Percentiles rank a stretch among this genome's conserved stretches.
Conservation (phyloP, 1,284 basidiomycete species). For the Volvariella surrecta region DNA sequence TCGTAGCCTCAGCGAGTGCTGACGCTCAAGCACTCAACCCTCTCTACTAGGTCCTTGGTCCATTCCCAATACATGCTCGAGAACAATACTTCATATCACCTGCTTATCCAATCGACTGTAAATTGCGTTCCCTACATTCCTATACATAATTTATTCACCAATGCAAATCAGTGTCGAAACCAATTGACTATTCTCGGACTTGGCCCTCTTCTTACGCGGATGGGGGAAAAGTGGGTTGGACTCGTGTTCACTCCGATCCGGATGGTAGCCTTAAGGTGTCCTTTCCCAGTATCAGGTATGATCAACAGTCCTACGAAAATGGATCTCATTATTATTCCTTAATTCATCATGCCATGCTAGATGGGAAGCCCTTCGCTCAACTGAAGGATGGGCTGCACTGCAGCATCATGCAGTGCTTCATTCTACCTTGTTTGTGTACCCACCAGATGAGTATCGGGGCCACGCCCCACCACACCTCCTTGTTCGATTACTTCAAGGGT, state of each 20-base stretch:
- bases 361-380: conserved; percentile 58
- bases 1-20: background rate
- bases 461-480: conserved; percentile 26
- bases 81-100: conserved; percentile 75
- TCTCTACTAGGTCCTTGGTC: conserved; percentile 54
- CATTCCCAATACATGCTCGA: conserved; percentile 73
- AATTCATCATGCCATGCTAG: conserved; percentile 22
- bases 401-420: conserved; percentile 68
- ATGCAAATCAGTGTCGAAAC: conserved; percentile 28
- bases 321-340: background rate
- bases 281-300: conserved; percentile 51
- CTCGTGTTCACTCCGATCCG: conserved; percentile 24
- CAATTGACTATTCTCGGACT: conserved; percentile 32
- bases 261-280: conserved; percentile 47
- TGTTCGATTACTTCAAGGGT: conserved; percentile 46
- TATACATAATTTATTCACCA: conserved; percentile 2
- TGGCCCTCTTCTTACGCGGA: conserved; percentile 66
- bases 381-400: conserved; percentile 76
- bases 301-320: conserved; percentile 1
- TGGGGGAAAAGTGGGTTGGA: conserved; percentile 52
- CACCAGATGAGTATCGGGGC: conserved; percentile 23
- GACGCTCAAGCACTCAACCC: background rate
- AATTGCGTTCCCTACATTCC: conserved; percentile 12
- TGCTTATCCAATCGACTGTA: conserved; percentile 60
- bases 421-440: conserved; percentile 47